phyloP scores from a whole-genome alignment of 2,329 filamentous ascomycete genomes.

The Ophiocordyceps camponoti-leonardi region DNA sequence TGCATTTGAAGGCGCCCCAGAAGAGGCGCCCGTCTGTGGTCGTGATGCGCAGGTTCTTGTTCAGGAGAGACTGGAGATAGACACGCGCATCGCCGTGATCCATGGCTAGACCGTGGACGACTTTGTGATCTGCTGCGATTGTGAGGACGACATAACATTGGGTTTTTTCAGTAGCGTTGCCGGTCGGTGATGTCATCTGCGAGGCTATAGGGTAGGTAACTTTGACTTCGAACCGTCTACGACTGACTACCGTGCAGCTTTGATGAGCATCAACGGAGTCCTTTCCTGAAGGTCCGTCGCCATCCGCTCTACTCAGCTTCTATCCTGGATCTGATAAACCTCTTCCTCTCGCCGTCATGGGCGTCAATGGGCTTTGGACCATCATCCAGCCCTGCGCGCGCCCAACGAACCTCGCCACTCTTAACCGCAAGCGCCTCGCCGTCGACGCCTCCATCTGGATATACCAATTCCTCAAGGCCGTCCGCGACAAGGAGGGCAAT shows the following conservation, averaged over 20 bases:
- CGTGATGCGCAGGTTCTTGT: constrained; percentile 62
- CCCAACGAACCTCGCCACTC: constrained; percentile 86
- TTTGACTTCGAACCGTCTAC: background rate
- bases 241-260: too few relatives aligned
- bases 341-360: constrained; percentile 41
- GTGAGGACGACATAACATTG: background rate
- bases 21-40: constrained; percentile 79
- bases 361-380: constrained; percentile 95
- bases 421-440: constrained; percentile 90
- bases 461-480: constrained; percentile 97
- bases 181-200: background rate
- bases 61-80: constrained; percentile 51
- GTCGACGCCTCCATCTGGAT: constrained; percentile 99
- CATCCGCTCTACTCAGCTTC: background rate
- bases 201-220: background rate
- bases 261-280: too few relatives aligned
- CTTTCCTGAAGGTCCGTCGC: too few relatives aligned
- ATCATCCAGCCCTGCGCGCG: constrained; percentile 89
- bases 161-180: background rate
- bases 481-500: constrained; percentile 96
- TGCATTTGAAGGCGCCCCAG: constrained; percentile 83
- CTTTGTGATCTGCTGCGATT: background rate
- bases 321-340: background rate
- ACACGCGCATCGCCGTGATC: constrained; percentile 32
- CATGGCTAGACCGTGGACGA: constrained; percentile 13